Percentiles rank a stretch among this genome's conserved stretches.
phyloP scores from a whole-genome alignment of 1,139 yeast species.

The Sugiyamaella castrensis region DNA sequence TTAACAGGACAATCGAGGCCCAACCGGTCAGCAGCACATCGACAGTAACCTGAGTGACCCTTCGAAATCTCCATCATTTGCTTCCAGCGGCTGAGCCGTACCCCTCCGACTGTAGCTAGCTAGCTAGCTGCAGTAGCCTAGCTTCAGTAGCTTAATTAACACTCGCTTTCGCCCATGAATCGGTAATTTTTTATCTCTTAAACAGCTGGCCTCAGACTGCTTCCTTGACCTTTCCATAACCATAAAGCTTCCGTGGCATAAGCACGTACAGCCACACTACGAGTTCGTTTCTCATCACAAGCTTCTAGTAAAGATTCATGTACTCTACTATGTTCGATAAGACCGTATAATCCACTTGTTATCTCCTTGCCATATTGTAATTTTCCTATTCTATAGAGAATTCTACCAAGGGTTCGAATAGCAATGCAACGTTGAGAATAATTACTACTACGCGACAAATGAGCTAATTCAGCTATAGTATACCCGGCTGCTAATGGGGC shows the following conservation, averaged over 20 bases:
- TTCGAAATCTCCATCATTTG: too few species aligned
- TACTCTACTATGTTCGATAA: slow-evolving; percentile 62
- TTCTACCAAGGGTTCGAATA: slow-evolving; percentile 81
- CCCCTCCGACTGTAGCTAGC: too few species aligned
- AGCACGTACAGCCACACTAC: slow-evolving; percentile 70
- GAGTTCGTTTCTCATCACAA: slow-evolving; percentile 63
- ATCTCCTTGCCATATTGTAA: slow-evolving; percentile 49
- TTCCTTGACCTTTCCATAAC: slow-evolving; percentile 82
- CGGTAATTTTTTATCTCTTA: slow-evolving; percentile 8
- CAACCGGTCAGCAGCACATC: too few species aligned
- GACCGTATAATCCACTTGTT: slow-evolving; percentile 70
- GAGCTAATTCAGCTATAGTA: slow-evolving; percentile 77
- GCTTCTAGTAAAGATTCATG: slow-evolving; percentile 73
- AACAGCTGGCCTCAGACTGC: slow-evolving; percentile 26
- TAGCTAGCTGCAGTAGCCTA: too few species aligned
- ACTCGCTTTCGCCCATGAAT: too few species aligned
- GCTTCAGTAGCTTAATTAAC: too few species aligned
- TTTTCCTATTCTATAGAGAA: slow-evolving; percentile 74
- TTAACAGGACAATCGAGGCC: too few species aligned
- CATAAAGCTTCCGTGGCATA: slow-evolving; percentile 93
- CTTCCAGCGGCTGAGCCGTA: too few species aligned
- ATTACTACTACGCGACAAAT: slow-evolving; percentile 71
- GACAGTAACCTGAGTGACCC: too few species aligned
- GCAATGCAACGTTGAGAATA: slow-evolving; percentile 87
- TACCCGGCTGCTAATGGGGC: slow-evolving; percentile 91